Conservation (phyloP, 257 asterid species). For the Salvia miltiorrhiza region DNA sequence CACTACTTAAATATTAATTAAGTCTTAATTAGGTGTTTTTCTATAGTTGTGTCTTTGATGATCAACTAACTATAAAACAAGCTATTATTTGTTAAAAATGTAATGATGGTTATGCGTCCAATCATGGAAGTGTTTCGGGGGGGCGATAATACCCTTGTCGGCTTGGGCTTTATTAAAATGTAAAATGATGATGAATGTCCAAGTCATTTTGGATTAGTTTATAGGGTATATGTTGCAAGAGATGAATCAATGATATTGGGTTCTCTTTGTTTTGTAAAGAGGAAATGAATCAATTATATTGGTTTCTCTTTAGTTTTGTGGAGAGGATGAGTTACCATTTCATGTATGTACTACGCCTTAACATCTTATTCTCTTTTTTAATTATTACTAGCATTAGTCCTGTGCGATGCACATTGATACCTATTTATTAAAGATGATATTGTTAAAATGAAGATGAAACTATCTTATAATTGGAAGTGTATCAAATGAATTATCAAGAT, state of each 20-base stretch:
- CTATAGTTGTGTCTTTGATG: not conserved
- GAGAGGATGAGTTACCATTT: too few species aligned
- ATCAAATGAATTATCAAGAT: too few species aligned
- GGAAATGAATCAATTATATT: too few species aligned
- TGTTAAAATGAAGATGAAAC: too few species aligned
- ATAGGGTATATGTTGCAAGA: slow-evolving; percentile 11
- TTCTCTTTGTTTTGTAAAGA: slow-evolving; percentile 14
- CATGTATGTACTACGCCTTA: too few species aligned
- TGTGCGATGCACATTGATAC: too few species aligned
- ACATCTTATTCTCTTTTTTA: too few species aligned
- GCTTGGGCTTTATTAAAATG: slow-evolving; percentile 23
- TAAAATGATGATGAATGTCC: slow-evolving; percentile 28
- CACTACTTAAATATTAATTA: slow-evolving; percentile 14
- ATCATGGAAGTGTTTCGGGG: slow-evolving; percentile 29
- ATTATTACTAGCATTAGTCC: too few species aligned
- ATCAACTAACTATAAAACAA: slow-evolving; percentile 26
- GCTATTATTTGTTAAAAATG: not conserved
- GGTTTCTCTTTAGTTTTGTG: too few species aligned
- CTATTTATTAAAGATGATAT: too few species aligned
- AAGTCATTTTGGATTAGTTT: slow-evolving; percentile 35
- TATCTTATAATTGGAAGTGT: too few species aligned
- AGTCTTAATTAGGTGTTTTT: not conserved
- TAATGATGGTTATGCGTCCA: slow-evolving; percentile 23
- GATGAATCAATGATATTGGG: not conserved
- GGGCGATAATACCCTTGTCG: slow-evolving; percentile 33